Evolutionary conservation across 1,284 basidiomycete genomes (phyloP).

Genomic region (Cystobasidium pallidum): DNA sequence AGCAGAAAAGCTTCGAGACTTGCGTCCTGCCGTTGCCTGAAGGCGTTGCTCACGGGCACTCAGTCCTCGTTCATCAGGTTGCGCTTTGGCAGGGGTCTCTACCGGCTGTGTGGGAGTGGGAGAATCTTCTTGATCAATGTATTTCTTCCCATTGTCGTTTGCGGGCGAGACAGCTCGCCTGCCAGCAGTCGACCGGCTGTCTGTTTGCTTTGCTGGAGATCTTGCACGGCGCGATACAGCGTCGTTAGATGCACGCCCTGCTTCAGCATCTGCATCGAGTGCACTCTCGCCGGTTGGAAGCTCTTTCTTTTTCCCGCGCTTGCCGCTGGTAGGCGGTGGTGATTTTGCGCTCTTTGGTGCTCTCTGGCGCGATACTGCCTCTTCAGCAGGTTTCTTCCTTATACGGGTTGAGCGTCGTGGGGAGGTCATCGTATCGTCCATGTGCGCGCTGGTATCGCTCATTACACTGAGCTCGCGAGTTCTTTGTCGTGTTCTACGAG

Average conservation of each 20-base stretch:
- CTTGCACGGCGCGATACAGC: not conserved
- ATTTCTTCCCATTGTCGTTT: not conserved
- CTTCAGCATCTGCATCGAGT: not conserved
- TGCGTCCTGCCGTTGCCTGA: not conserved
- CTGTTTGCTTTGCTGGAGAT: not conserved
- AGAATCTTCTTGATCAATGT: conserved; percentile 33
- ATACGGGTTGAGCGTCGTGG: conserved; percentile 20
- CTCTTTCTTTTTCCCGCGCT: not conserved
- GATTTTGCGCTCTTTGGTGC: conserved; percentile 37
- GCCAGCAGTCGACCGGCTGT: no score
- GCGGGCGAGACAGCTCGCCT: conserved; percentile 7
- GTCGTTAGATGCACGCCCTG: not conserved
- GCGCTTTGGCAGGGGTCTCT: not conserved
- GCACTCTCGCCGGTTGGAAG: not conserved
- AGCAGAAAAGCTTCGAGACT: conserved; percentile 18
- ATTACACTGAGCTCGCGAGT: conserved; percentile 39
- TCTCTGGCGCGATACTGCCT: not conserved
- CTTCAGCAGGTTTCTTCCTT: not conserved
- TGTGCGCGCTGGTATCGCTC: conserved; percentile 23
- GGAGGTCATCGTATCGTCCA: conserved; percentile 5
- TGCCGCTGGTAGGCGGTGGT: not conserved
- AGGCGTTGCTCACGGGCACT: conserved; percentile 25
- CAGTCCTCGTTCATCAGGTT: not conserved
- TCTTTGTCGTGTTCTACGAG: conserved; percentile 26
- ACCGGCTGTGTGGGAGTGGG: not conserved